Percentiles rank a stretch among this genome's conserved stretches.
These are phyloP conservation scores for Colletotrichum brevisporum DNA, from an alignment of 2,329 filamentous ascomycete genomes.

Conservation along the genomic window DNA sequence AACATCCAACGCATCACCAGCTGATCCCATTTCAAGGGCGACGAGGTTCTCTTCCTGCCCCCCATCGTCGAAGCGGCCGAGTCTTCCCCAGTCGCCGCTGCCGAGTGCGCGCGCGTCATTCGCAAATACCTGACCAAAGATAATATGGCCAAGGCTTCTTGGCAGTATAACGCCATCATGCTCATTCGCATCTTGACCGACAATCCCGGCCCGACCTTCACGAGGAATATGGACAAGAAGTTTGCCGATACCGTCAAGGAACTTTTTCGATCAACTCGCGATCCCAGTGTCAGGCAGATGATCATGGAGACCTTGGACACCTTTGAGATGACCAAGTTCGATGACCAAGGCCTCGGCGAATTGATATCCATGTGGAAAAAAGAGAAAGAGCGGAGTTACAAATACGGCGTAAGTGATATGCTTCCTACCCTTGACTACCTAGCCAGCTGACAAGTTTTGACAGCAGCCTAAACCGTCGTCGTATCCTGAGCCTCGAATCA, in stretches of 20 bases:
- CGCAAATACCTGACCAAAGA: slow-evolving; percentile 86
- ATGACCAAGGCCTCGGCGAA: slow-evolving; percentile 80
- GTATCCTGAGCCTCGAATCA: slow-evolving; percentile 51
- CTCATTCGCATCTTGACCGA: slow-evolving; percentile 91
- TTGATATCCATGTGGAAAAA: slow-evolving; percentile 90
- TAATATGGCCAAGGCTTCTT: slow-evolving; percentile 74
- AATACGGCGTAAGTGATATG: slow-evolving; percentile 61
- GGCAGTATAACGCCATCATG: slow-evolving; percentile 98
- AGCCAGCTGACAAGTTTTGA: slow-evolving; percentile 32
- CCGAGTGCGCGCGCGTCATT: slow-evolving; percentile 84
- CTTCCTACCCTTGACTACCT: slow-evolving; percentile 1
- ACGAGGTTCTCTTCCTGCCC: slow-evolving; percentile 93
- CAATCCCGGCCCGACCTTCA: slow-evolving; percentile 92
- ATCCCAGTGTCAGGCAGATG: slow-evolving; percentile 86
- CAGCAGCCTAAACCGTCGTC: slow-evolving; percentile 43
- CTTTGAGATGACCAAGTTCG: slow-evolving; percentile 78
- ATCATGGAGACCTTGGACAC: slow-evolving; percentile 88
- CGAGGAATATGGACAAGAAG: slow-evolving; percentile 88
- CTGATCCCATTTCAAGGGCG: slow-evolving; percentile 67
- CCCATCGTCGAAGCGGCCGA: slow-evolving; percentile 96
- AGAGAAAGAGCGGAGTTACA: slow-evolving; percentile 79
- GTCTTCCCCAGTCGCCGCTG: slow-evolving; percentile 88
- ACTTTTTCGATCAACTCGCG: slow-evolving; percentile 78
- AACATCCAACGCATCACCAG: background rate
- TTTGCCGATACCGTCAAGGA: slow-evolving; percentile 84